Conservation (phyloP, 495 filamentous ascomycete species). For the Trichoderma asperelloides region DNA sequence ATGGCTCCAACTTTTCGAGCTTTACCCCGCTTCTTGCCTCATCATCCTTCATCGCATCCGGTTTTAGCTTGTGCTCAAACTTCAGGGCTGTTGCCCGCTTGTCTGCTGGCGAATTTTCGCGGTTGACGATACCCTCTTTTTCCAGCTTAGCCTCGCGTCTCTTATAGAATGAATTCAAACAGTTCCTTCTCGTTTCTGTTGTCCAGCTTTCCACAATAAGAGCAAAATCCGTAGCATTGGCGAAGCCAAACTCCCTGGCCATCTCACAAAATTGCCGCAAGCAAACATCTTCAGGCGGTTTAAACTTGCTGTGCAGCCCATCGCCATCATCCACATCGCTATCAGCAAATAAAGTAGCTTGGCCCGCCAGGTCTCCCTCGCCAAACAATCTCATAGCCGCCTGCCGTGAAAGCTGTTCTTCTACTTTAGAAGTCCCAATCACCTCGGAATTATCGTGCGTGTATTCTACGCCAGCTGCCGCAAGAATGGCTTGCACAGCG, state of each 20-base stretch:
- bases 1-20: neutral
- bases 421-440: conserved; percentile 77
- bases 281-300: conserved; percentile 66
- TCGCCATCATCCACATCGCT: conserved; percentile 12
- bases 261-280: conserved; percentile 85
- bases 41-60: conserved; percentile 12
- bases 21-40: conserved; percentile 3
- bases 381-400: conserved; percentile 58
- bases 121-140: neutral
- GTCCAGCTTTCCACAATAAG: conserved; percentile 91
- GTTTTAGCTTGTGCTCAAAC: neutral
- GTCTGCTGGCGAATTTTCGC: neutral
- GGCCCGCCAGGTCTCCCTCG: conserved; percentile 30
- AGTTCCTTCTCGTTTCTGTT: conserved; percentile 69
- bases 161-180: conserved; percentile 74
- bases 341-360: conserved; percentile 26
- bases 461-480: conserved; percentile 84
- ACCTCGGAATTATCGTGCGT: conserved; percentile 96
- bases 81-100: neutral
- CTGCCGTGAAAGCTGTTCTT: conserved; percentile 65
- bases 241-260: conserved; percentile 70
- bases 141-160: conserved; percentile 30
- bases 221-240: conserved; percentile 75
- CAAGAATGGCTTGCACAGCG: conserved; percentile 80
- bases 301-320: conserved; percentile 53